A percentile compares a stretch with the other conserved stretches of the same genome.
Conservation (phyloP, 2,329 filamentous ascomycete species). For the Sclerotinia subarctica region DNA sequence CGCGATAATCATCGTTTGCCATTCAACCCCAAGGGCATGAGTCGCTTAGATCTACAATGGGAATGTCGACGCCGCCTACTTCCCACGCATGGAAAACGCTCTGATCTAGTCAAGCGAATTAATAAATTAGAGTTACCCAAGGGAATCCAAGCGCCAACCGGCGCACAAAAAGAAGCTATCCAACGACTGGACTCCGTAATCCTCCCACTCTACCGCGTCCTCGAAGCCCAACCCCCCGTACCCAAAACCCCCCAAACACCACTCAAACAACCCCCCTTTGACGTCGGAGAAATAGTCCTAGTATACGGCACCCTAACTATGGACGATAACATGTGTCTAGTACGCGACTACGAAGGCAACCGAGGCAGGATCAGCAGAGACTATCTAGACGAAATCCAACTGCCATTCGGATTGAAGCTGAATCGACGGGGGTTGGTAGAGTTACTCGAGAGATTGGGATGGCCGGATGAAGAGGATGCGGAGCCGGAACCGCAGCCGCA, state of each 20-base stretch:
- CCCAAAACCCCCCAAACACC: not conserved
- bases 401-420: conserved; percentile 13
- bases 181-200: not conserved
- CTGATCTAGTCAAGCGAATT: not conserved
- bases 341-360: conserved; percentile 16
- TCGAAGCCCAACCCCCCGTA: not conserved
- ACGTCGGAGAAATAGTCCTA: not conserved
- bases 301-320: not conserved
- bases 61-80: not conserved
- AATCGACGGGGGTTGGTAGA: not conserved
- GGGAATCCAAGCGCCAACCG: not conserved
- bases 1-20: not conserved
- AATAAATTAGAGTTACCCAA: not conserved
- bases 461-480: conserved; percentile 9
- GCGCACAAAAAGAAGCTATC: not conserved
- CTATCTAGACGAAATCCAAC: not conserved
- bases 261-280: not conserved
- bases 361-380: not conserved
- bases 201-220: not conserved
- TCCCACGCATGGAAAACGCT: not conserved
- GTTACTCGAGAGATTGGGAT: not conserved
- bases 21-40: conserved; percentile 8
- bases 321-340: not conserved
- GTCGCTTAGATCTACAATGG: conserved; percentile 4
- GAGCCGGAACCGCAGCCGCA: not conserved